A percentile compares a stretch with the other conserved stretches of the same genome.
Evolutionary conservation across 345 rosid species (phyloP).

Genomic region (Dipteronia sinensis): DNA sequence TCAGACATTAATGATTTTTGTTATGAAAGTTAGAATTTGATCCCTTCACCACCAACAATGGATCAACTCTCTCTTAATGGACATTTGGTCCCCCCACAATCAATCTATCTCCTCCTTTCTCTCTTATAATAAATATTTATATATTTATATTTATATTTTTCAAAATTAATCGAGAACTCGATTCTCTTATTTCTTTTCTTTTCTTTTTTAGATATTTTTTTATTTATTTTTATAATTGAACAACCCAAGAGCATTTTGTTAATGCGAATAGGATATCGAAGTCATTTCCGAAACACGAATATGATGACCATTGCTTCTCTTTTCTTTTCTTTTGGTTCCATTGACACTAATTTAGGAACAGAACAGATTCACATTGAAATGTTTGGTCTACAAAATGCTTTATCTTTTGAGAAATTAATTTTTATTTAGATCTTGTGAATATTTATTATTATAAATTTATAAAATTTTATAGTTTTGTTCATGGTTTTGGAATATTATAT

Average conservation of each 20-base stretch:
- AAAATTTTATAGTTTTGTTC: background rate
- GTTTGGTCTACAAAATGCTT: background rate
- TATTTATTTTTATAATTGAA: background rate
- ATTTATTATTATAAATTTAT: background rate
- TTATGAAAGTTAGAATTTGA: constrained; percentile 33
- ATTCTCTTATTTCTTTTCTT: constrained; percentile 15
- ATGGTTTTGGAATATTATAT: background rate
- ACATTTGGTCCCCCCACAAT: constrained; percentile 36
- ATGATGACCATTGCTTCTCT: background rate
- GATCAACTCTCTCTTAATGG: constrained; percentile 27
- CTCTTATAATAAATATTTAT: background rate
- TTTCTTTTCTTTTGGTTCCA: background rate
- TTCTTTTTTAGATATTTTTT: background rate
- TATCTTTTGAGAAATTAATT: background rate
- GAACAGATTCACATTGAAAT: constrained; percentile 17
- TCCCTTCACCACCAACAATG: constrained; percentile 37
- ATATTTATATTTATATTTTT: background rate
- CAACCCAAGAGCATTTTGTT: background rate
- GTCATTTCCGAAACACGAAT: constrained; percentile 7
- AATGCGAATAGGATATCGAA: background rate
- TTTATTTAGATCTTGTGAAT: background rate
- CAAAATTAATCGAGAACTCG: constrained; percentile 20
- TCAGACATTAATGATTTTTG: constrained; percentile 38
- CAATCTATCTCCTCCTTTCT: background rate
- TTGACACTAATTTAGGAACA: constrained; percentile 2